Conservation (phyloP, 345 rosid species). For the Gossypium ekmanianum region DNA sequence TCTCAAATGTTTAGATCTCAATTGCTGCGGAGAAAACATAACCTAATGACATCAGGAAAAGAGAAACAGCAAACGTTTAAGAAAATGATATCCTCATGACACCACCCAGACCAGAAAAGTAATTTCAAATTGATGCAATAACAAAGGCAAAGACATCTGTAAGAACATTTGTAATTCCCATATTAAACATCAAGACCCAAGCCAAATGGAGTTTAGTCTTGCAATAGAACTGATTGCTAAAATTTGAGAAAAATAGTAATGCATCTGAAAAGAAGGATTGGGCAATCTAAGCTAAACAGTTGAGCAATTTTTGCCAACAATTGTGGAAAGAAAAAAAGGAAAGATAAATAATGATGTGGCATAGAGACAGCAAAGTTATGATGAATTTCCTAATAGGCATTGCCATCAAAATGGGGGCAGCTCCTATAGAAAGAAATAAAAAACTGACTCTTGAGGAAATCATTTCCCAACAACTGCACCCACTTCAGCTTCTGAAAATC, state of each 20-base stretch:
- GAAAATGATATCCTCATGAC: neutral
- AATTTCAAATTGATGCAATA: slow-evolving; percentile 4
- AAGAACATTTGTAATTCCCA: slow-evolving; percentile 5
- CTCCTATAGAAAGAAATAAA: neutral
- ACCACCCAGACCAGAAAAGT: slow-evolving; percentile 3
- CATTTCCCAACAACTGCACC: slow-evolving; percentile 7
- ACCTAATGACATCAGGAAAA: neutral
- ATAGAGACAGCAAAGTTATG: neutral
- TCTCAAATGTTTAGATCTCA: neutral
- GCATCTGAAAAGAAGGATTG: neutral
- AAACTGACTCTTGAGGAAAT: neutral
- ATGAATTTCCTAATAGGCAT: neutral
- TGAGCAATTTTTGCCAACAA: neutral
- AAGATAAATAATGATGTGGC: neutral
- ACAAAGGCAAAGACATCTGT: neutral
- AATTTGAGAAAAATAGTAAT: neutral
- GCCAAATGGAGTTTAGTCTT: neutral
- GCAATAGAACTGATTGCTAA: neutral
- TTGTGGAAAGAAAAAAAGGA: neutral
- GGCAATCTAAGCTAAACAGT: neutral
- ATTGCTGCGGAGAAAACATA: neutral
- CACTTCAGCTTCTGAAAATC: neutral
- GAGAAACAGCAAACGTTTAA: neutral
- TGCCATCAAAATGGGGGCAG: neutral
- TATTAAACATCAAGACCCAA: neutral